A percentile compares a stretch with the other conserved stretches of the same genome.
Evolutionary conservation across 2,329 filamentous ascomycete genomes (phyloP).

Genomic region (Neurospora sp.): DNA sequence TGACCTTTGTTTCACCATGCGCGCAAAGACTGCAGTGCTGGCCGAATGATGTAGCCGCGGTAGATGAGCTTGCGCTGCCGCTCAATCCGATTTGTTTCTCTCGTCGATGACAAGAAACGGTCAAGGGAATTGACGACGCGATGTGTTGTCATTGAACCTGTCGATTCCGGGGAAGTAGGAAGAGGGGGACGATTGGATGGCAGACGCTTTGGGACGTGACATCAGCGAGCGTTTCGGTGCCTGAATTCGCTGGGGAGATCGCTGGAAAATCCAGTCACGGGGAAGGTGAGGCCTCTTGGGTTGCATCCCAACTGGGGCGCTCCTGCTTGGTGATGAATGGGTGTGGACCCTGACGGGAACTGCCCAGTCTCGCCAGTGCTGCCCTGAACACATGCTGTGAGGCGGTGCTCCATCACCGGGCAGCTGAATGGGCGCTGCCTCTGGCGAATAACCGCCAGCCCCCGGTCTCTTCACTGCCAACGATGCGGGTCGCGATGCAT

Average conservation of each 20-base stretch:
- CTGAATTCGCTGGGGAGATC: not conserved
- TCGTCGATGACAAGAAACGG: not conserved
- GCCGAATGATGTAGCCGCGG: not conserved
- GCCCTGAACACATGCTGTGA: not conserved
- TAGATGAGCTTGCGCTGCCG: not conserved
- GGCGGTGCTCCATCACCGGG: not conserved
- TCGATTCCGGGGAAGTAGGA: not conserved
- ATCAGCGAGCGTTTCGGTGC: not conserved
- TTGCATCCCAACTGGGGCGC: not conserved
- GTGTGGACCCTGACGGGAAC: not conserved
- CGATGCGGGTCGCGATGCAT: not conserved
- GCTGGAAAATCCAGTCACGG: not conserved
- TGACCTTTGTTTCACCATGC: not conserved
- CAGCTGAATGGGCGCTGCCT: not conserved
- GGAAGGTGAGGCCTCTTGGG: not conserved
- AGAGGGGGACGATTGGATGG: not conserved
- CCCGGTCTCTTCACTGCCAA: not conserved
- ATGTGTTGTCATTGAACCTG: not conserved
- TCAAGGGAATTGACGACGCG: not conserved
- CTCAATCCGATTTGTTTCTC: not conserved
- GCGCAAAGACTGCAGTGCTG: not conserved
- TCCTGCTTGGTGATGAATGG: not conserved
- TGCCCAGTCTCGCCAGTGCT: not conserved
- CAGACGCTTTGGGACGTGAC: not conserved
- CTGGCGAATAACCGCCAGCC: not conserved